Conservation (phyloP, 345 rosid species). For the Microcos paniculata region DNA sequence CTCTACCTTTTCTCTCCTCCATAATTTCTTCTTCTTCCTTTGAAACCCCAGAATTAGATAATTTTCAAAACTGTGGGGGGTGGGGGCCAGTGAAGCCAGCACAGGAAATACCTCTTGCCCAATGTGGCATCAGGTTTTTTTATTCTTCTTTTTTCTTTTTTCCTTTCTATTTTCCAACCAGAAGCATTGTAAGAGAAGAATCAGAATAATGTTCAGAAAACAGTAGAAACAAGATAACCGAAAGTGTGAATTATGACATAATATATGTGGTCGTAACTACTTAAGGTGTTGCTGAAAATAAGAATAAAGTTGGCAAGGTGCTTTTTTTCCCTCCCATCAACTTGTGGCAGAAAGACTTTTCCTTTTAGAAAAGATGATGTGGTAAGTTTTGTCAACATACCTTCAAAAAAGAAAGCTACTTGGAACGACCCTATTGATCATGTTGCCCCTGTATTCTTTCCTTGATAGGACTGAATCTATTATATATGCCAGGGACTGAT, state of each 20-base stretch:
- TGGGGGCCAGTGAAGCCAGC: conserved; percentile 27
- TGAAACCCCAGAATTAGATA: not conserved
- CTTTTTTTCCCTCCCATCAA: conserved; percentile 27
- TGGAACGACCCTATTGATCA: conserved; percentile 20
- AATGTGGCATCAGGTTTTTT: no score
- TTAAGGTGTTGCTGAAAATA: conserved; percentile 22
- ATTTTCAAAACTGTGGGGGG: conserved; percentile 17
- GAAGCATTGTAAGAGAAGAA: conserved; percentile 25
- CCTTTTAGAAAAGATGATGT: conserved; percentile 23
- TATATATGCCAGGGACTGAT: conserved; percentile 5
- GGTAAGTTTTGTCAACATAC: conserved; percentile 34
- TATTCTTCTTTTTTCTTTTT: no score
- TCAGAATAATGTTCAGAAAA: conserved; percentile 28
- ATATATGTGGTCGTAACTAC: conserved; percentile 20
- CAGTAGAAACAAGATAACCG: conserved; percentile 26
- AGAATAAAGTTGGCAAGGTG: conserved; percentile 36
- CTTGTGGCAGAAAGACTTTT: conserved; percentile 33
- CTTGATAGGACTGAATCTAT: conserved; percentile 19
- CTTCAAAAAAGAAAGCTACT: conserved; percentile 3
- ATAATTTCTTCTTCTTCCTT: not conserved
- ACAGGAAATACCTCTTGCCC: conserved; percentile 7
- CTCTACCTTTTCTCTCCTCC: not conserved
- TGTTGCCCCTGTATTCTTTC: conserved; percentile 11
- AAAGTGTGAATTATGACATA: conserved; percentile 29
- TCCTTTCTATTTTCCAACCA: not conserved